These are phyloP conservation scores for Gnaphalium uliginosum DNA, from an alignment of 129 eudicot genomes.

Conservation along the genomic window DNA sequence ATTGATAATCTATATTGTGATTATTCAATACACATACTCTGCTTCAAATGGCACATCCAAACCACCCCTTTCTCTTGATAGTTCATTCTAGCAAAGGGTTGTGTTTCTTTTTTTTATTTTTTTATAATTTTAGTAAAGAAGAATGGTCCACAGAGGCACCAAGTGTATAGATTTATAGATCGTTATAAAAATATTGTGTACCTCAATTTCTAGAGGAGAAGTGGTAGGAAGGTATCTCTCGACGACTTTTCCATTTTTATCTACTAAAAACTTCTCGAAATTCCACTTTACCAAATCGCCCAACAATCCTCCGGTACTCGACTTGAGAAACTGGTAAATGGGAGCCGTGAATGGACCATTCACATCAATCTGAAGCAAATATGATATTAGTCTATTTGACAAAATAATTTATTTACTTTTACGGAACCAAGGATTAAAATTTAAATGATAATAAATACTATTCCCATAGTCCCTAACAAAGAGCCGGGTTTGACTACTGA, in stretches of 20 bases:
- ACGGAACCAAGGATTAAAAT: not conserved
- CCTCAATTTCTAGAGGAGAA: slow-evolving; percentile 88
- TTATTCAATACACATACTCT: not conserved
- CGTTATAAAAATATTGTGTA: slow-evolving; percentile 21
- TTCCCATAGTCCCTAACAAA: not conserved
- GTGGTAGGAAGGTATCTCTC: slow-evolving; percentile 92
- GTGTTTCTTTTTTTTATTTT: not conserved
- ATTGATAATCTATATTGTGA: not conserved
- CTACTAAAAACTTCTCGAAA: slow-evolving; percentile 89
- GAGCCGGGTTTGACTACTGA: not conserved
- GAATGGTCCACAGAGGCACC: not conserved
- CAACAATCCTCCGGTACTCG: slow-evolving; percentile 78
- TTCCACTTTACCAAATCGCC: slow-evolving; percentile 93
- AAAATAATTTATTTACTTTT: not conserved
- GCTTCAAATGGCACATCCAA: not conserved
- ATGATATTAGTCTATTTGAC: slow-evolving; percentile 18
- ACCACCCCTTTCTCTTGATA: not conserved
- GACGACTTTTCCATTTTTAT: slow-evolving; percentile 77
- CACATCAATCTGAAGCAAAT: slow-evolving; percentile 66
- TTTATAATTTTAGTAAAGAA: not conserved
- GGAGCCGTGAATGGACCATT: slow-evolving; percentile 91
- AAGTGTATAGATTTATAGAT: not conserved
- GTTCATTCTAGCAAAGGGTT: not conserved
- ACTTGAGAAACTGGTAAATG: slow-evolving; percentile 73
- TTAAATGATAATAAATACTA: not conserved